Evolutionary conservation across 2,329 filamentous ascomycete species (phyloP).

Genomic region (Penicillium sumatraense): DNA sequence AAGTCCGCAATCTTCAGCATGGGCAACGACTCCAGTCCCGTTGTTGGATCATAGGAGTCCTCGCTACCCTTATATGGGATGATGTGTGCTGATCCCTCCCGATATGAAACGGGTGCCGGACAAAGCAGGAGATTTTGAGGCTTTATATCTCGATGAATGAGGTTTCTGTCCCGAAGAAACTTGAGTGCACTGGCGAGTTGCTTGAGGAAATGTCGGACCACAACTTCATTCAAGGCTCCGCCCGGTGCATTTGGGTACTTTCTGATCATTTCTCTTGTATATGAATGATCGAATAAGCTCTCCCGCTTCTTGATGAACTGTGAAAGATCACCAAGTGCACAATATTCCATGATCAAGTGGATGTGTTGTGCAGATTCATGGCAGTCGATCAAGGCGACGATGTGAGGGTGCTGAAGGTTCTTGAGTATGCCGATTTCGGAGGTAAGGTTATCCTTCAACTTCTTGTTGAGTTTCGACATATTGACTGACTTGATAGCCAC

Average conservation of each 20-base stretch:
- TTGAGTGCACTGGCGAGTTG: conserved; percentile 90
- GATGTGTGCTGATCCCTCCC: conserved; percentile 62
- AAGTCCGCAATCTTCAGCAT: conserved; percentile 99
- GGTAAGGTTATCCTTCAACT: conserved; percentile 94
- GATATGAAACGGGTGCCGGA: conserved; percentile 74
- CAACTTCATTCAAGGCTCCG: conserved; percentile 93
- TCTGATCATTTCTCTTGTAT: conserved; percentile 85
- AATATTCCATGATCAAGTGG: conserved; percentile 98
- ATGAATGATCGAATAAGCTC: conserved; percentile 75
- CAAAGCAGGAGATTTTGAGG: conserved; percentile 93
- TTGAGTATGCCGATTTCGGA: conserved; percentile 96
- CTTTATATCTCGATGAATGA: conserved; percentile 96
- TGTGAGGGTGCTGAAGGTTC: conserved; percentile 91
- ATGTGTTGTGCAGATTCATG: conserved; percentile 85
- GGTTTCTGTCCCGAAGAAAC: conserved; percentile 81
- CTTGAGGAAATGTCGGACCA: conserved; percentile 93
- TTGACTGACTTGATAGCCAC: conserved; percentile 98
- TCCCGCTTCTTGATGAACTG: conserved; percentile 95
- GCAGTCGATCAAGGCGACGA: conserved; percentile 94
- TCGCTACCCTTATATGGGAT: conserved; percentile 79
- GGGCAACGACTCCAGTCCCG: conserved; percentile 81
- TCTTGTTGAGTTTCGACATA: conserved; percentile 86
- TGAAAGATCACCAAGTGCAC: conserved; percentile 90
- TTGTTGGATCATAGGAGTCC: conserved; percentile 78
- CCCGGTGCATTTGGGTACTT: conserved; percentile 86